These are phyloP conservation scores for Croton setiger DNA, from an alignment of 441 rosid genomes.

Conservation along the genomic window DNA sequence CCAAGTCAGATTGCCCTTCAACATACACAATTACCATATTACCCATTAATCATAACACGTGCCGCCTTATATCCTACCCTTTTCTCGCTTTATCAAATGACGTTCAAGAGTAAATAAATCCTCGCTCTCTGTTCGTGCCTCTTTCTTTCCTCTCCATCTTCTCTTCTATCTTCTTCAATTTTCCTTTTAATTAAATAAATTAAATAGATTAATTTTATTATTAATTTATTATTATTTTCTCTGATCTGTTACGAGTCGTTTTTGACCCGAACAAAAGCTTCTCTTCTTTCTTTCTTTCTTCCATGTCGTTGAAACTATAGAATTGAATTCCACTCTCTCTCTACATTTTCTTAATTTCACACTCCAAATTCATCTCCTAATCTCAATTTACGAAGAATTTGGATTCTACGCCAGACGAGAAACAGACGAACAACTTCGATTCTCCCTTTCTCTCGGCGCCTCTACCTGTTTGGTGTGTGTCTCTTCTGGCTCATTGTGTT, in stretches of 20 bases:
- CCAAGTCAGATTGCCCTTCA: constrained; percentile 9
- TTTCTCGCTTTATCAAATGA: neutral
- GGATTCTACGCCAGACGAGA: constrained; percentile 6
- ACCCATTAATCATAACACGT: neutral
- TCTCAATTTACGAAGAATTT: neutral
- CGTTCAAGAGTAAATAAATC: neutral
- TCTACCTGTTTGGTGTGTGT: neutral
- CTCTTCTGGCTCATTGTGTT: constrained; percentile 1
- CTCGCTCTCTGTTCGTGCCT: neutral
- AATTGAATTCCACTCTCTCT: constrained; percentile 34
- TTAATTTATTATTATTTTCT: neutral
- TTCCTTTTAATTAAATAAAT: neutral
- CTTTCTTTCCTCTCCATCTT: neutral
- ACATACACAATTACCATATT: neutral
- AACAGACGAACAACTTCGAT: neutral
- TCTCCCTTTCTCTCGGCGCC: neutral
- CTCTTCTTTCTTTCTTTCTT: constrained; percentile 15
- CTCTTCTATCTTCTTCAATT: neutral
- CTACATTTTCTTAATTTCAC: constrained; percentile 16
- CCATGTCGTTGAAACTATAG: constrained; percentile 43
- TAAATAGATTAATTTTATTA: neutral
- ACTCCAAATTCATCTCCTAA: neutral
- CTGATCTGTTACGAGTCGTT: constrained; percentile 32
- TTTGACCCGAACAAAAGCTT: constrained; percentile 26
- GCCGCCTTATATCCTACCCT: neutral